Percentiles rank a stretch among this genome's conserved stretches.
Conservation (phyloP, 306 rosid genomes). For the Phaseolus lunatus region DNA sequence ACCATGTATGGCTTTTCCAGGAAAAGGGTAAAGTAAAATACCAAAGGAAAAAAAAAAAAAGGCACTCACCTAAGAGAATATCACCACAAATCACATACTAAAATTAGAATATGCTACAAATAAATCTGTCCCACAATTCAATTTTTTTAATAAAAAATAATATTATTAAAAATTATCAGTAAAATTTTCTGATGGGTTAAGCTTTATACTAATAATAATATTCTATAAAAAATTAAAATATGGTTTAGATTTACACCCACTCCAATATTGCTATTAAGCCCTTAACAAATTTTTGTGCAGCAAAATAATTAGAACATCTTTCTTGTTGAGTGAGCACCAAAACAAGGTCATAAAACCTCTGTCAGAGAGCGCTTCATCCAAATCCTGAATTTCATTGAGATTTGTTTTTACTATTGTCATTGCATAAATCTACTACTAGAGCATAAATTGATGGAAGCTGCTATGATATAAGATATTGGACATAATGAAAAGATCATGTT, state of each 20-base stretch:
- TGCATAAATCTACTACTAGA: not conserved
- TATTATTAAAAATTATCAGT: not conserved
- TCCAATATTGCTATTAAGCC: not conserved
- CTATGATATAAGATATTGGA: not conserved
- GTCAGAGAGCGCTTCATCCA: not conserved
- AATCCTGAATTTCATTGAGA: not conserved
- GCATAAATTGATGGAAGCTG: slow-evolving; percentile 3
- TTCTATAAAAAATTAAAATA: not conserved
- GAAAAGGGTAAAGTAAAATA: slow-evolving; percentile 26
- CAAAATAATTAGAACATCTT: slow-evolving; percentile 33
- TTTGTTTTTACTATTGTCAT: not conserved
- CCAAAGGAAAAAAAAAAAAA: not conserved
- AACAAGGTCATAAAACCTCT: not conserved
- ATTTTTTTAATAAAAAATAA: too few species aligned
- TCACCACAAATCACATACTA: slow-evolving; percentile 11
- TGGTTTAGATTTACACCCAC: not conserved
- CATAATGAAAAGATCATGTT: slow-evolving; percentile 5
- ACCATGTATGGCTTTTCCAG: slow-evolving; percentile 30
- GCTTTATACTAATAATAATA: too few species aligned
- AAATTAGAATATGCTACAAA: not conserved
- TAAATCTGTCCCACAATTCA: too few species aligned
- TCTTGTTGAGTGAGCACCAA: slow-evolving; percentile 7
- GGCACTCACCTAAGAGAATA: slow-evolving; percentile 26
- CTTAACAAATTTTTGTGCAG: not conserved
- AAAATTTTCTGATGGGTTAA: too few species aligned